Conservation (phyloP, 1,284 basidiomycete genomes). For the Puccinia horiana region DNA sequence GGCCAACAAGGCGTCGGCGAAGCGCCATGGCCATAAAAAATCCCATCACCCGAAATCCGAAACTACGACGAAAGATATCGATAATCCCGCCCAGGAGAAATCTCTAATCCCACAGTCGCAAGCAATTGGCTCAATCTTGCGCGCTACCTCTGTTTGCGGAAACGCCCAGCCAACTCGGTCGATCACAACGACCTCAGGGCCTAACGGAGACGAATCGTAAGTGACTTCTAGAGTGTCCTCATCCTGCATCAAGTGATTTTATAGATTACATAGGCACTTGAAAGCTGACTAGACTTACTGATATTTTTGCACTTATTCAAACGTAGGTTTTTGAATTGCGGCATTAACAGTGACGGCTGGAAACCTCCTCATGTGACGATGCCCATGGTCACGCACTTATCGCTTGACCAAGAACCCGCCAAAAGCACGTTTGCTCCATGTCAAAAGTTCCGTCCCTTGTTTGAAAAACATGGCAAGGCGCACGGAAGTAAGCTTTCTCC, state of each 20-base stretch:
- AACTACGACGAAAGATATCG: not conserved
- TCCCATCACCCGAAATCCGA: not conserved
- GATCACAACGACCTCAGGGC: slow-evolving; percentile 25
- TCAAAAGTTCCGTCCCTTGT: slow-evolving; percentile 21
- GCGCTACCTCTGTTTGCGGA: slow-evolving; percentile 15
- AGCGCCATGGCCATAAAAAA: not conserved
- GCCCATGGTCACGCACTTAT: slow-evolving; percentile 11
- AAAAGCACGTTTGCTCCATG: slow-evolving; percentile 42
- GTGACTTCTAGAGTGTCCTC: not conserved
- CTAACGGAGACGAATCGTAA: slow-evolving; percentile 30
- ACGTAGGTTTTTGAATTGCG: slow-evolving; percentile 36
- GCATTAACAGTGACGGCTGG: slow-evolving; percentile 31
- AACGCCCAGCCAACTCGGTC: slow-evolving; percentile 1
- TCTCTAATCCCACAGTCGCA: not conserved
- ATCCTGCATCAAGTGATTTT: not conserved
- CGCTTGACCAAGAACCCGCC: slow-evolving; percentile 33
- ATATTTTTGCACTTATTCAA: not conserved
- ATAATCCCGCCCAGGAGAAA: not conserved
- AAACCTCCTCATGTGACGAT: slow-evolving; percentile 33
- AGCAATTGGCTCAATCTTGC: not conserved
- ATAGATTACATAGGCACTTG: not conserved
- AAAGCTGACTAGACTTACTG: not conserved
- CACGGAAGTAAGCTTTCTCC: slow-evolving; percentile 13
- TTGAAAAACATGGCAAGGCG: slow-evolving; percentile 35
- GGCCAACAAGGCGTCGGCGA: not conserved